These are phyloP conservation scores for Apophysomyces variabilis DNA, from an alignment of 371 early-diverging fungal genomes.

Conservation along the genomic window DNA sequence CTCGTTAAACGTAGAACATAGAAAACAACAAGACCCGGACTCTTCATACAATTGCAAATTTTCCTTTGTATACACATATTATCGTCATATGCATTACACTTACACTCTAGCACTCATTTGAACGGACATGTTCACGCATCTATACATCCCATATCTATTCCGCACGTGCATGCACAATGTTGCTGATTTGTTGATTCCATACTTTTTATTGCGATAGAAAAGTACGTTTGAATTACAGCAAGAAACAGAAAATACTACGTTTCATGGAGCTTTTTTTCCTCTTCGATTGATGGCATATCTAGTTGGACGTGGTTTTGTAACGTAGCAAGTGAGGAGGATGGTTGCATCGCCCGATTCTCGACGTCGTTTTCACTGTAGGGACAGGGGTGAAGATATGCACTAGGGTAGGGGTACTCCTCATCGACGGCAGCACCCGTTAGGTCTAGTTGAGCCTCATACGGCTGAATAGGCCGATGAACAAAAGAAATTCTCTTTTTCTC, in stretches of 20 bases:
- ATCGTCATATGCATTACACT: neutral
- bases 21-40: neutral
- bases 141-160: neutral
- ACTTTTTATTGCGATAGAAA: constrained; percentile 4
- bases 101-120: neutral
- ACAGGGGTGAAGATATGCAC: constrained; percentile 10
- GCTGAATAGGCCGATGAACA: constrained; percentile 15
- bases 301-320: constrained; percentile 2
- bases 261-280: neutral
- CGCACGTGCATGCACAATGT: constrained; percentile 9
- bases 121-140: neutral
- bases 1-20: neutral
- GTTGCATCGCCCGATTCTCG: constrained; percentile 2
- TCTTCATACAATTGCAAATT: too few relatives aligned
- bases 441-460: constrained; percentile 17
- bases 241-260: neutral
- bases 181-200: constrained; percentile 12
- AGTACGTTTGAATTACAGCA: neutral
- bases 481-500: neutral
- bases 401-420: constrained; percentile 12
- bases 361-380: constrained; percentile 6
- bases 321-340: neutral
- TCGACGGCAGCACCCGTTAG: constrained; percentile 4
- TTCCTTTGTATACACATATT: neutral
- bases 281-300: neutral